Evolutionary conservation across 345 rosid genomes (phyloP).

Genomic region (Corymbia maculata): DNA sequence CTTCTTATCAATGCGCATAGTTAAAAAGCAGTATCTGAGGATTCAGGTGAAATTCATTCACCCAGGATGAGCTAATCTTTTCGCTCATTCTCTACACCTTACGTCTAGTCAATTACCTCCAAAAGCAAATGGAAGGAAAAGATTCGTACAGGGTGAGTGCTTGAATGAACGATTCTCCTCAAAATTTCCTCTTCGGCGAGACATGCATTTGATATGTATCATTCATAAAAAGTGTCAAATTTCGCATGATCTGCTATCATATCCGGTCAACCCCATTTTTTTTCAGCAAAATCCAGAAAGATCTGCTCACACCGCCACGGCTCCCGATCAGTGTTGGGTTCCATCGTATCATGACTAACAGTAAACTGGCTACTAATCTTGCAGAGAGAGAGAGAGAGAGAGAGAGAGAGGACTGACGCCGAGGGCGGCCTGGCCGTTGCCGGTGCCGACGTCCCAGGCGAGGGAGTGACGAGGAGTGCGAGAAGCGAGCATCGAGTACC

Average conservation of each 20-base stretch:
- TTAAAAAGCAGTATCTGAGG: neutral
- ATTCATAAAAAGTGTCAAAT: neutral
- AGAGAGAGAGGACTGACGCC: constrained; percentile 21
- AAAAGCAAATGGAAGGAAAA: neutral
- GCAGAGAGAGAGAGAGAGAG: neutral
- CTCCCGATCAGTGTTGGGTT: neutral
- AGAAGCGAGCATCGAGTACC: constrained; percentile 50
- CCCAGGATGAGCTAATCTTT: neutral
- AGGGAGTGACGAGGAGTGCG: constrained; percentile 31
- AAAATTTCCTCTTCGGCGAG: neutral
- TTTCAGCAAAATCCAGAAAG: neutral
- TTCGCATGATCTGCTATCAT: neutral
- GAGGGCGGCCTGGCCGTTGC: constrained; percentile 67
- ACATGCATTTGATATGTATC: neutral
- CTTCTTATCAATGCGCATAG: neutral
- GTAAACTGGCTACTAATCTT: neutral
- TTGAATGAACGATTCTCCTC: neutral
- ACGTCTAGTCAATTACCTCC: neutral
- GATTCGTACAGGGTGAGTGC: neutral
- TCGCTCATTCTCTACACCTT: neutral
- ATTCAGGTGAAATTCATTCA: neutral
- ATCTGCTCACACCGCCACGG: neutral
- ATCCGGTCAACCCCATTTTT: neutral
- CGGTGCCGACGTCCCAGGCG: constrained; percentile 69
- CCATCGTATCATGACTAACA: neutral